phyloP scores from a whole-genome alignment of 1,284 basidiomycete species.

The Sparassis latifolia region DNA sequence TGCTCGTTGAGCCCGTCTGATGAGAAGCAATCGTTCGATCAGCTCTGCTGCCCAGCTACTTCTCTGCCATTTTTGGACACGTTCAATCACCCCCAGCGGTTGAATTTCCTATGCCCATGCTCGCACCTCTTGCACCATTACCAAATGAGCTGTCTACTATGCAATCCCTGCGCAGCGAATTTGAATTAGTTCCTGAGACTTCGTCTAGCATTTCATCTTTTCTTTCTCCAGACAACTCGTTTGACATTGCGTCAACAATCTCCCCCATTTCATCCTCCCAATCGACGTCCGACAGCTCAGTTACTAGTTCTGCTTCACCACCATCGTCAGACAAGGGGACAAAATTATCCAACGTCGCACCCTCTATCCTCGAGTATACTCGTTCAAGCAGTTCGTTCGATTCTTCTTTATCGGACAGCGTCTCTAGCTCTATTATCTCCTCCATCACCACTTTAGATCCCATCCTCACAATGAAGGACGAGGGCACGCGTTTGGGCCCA shows the following conservation, averaged over 20 bases:
- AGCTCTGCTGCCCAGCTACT: slow-evolving; percentile 66
- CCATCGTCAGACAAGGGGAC: too few species aligned
- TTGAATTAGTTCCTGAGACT: too few species aligned
- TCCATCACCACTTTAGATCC: too few species aligned
- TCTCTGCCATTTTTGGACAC: slow-evolving; percentile 65
- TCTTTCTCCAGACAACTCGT: background rate
- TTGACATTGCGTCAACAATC: background rate
- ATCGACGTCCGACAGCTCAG: slow-evolving; percentile 3
- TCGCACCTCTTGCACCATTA: slow-evolving; percentile 56
- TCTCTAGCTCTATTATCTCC: too few species aligned
- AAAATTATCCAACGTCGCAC: too few species aligned
- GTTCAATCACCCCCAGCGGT: slow-evolving; percentile 55
- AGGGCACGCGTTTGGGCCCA: slow-evolving; percentile 16
- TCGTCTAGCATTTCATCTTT: background rate
- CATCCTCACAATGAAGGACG: too few species aligned
- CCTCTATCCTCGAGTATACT: too few species aligned
- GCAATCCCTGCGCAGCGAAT: background rate
- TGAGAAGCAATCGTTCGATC: background rate
- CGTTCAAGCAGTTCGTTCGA: too few species aligned
- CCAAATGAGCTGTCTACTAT: slow-evolving; percentile 20
- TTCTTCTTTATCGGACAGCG: too few species aligned
- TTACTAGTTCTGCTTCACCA: slow-evolving; percentile 7
- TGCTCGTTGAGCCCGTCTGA: too few species aligned
- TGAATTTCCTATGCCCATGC: slow-evolving; percentile 63
- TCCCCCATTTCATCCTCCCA: background rate